phyloP scores from a whole-genome alignment of 1,284 basidiomycete species.

The Farysia itapuensis region DNA sequence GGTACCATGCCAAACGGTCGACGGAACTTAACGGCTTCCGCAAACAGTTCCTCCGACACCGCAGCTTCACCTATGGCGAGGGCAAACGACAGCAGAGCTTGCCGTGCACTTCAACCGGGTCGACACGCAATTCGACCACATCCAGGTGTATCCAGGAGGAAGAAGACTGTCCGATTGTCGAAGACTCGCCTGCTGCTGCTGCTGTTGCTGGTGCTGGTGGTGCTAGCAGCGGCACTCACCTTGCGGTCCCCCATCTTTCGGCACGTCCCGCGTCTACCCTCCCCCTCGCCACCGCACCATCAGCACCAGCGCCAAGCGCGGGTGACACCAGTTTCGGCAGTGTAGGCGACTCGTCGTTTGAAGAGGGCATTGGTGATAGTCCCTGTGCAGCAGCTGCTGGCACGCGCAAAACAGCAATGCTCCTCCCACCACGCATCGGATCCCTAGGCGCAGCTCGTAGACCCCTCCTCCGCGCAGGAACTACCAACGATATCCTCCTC shows the following conservation, averaged over 20 bases:
- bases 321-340: constrained; percentile 51
- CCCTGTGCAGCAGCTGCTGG: constrained; percentile 47
- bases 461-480: constrained; percentile 27
- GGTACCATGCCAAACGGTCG: constrained; percentile 74
- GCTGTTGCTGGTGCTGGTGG: background rate
- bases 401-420: constrained; percentile 10
- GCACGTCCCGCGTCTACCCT: background rate
- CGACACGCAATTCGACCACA: too few relatives aligned
- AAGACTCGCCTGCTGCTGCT: constrained; percentile 28
- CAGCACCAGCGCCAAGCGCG: constrained; percentile 1
- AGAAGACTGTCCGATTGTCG: constrained; percentile 21
- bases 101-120: background rate
- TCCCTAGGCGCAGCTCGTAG: constrained; percentile 23
- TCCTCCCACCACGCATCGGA: constrained; percentile 14
- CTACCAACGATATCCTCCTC: too few relatives aligned
- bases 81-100: constrained; percentile 6
- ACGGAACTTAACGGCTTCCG: constrained; percentile 90
- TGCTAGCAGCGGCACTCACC: too few relatives aligned
- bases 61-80: constrained; percentile 55
- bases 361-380: constrained; percentile 43
- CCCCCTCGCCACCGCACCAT: too few relatives aligned
- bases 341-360: constrained; percentile 52
- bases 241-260: too few relatives aligned
- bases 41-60: constrained; percentile 64
- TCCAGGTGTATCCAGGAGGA: too few relatives aligned